Conservation (phyloP, 352 stramenopile species). For the Pythium insidiosum region DNA sequence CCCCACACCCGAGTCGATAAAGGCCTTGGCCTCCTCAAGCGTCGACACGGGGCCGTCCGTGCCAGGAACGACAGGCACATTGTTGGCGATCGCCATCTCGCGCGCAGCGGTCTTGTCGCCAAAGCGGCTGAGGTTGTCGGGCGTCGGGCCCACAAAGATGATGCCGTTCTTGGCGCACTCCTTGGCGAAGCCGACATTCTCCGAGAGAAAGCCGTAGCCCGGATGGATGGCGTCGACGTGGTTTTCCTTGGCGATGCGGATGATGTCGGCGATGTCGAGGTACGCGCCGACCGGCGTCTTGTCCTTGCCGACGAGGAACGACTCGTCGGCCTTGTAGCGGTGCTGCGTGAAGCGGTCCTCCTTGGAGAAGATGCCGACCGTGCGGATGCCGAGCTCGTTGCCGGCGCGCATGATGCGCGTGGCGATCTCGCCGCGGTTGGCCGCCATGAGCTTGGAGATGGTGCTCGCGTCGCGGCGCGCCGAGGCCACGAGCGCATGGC, state of each 20-base stretch:
- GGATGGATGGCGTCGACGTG: constrained; percentile 94
- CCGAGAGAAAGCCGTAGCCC: constrained; percentile 96
- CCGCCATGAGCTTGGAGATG: constrained; percentile 96
- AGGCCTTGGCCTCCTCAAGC: constrained; percentile 76
- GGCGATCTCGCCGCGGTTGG: constrained; percentile 98
- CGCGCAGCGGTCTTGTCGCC: constrained; percentile 87
- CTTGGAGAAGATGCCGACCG: constrained; percentile 88
- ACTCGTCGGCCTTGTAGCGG: constrained; percentile 96
- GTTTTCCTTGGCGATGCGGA: constrained; percentile 89
- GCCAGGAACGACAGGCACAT: constrained; percentile 84
- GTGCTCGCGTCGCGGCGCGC: constrained; percentile 46
- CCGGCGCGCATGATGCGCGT: constrained; percentile 93
- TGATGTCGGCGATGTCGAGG: constrained; percentile 92
- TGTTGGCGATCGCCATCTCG: constrained; percentile 85
- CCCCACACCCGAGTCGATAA: too few relatives aligned
- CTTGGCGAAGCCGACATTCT: constrained; percentile 94
- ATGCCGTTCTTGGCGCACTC: constrained; percentile 89
- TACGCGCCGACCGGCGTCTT: constrained; percentile 95
- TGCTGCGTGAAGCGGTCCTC: constrained; percentile 95
- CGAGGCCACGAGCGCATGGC: constrained; percentile 1
- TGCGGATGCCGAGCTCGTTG: constrained; percentile 91
- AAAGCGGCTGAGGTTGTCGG: constrained; percentile 86
- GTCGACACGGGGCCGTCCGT: constrained; percentile 88
- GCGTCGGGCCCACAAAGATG: constrained; percentile 93
- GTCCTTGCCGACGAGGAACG: constrained; percentile 94